These are phyloP conservation scores for Vanderwaltozyma yarrowii DNA, from an alignment of 805 yeast genomes.

Conservation along the genomic window DNA sequence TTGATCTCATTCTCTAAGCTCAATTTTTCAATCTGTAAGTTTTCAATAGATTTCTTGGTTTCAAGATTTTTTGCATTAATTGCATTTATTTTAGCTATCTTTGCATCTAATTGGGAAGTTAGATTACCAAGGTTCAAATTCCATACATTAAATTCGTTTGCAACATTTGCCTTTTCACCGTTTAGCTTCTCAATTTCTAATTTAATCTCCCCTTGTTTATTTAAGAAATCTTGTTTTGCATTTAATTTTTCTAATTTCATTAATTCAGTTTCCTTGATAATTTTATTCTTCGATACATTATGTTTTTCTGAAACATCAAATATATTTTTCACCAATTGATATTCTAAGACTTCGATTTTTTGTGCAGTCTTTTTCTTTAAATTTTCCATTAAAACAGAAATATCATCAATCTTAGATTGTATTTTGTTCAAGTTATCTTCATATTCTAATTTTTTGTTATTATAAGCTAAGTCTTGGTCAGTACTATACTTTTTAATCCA, in stretches of 20 bases:
- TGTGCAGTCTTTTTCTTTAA: slow-evolving; percentile 15
- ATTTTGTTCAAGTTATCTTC: slow-evolving; percentile 12
- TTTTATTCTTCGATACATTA: slow-evolving; percentile 13
- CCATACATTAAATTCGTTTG: slow-evolving; percentile 15
- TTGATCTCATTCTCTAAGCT: slow-evolving; percentile 14
- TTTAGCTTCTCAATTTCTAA: slow-evolving; percentile 19
- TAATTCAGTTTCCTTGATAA: slow-evolving; percentile 20
- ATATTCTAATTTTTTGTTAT: slow-evolving; percentile 14
- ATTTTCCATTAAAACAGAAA: slow-evolving; percentile 16
- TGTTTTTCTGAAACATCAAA: slow-evolving; percentile 16
- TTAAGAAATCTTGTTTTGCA: slow-evolving; percentile 16
- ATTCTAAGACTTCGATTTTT: slow-evolving; percentile 19
- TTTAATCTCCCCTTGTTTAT: slow-evolving; percentile 17
- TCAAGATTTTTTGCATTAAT: slow-evolving; percentile 13
- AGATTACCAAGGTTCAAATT: slow-evolving; percentile 14
- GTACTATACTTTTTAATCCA: slow-evolving; percentile 11
- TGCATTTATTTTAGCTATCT: slow-evolving; percentile 17
- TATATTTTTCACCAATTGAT: slow-evolving; percentile 13
- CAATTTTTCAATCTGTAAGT: slow-evolving; percentile 9
- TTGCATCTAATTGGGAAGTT: slow-evolving; percentile 21
- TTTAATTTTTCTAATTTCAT: slow-evolving; percentile 18
- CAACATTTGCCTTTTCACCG: slow-evolving; percentile 11
- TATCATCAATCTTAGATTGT: slow-evolving; percentile 13
- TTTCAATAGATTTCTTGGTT: slow-evolving; percentile 14
- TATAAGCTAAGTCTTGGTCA: slow-evolving; percentile 11